Evolutionary conservation across 176 grass and related monocot genomes (phyloP).

Genomic region (Aegilops longissima): DNA sequence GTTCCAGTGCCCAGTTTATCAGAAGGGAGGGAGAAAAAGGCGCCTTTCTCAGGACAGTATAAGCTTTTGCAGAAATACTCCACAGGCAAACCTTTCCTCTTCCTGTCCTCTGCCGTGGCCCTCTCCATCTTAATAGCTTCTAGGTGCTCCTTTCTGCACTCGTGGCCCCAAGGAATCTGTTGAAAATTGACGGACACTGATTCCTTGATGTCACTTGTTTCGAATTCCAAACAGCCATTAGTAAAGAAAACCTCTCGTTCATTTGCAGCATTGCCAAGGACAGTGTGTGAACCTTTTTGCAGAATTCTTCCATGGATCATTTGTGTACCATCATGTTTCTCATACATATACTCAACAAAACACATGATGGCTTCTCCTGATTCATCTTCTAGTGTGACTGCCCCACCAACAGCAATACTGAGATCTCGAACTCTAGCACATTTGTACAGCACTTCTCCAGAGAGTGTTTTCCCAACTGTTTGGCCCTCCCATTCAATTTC

Average conservation of each 20-base stretch:
- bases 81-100: conserved; percentile 50
- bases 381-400: conserved; percentile 52
- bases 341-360: conserved; percentile 67
- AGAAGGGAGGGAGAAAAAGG: conserved; percentile 56
- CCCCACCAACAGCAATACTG: conserved; percentile 39
- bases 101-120: conserved; percentile 57
- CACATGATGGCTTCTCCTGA: conserved; percentile 45
- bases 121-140: conserved; percentile 42
- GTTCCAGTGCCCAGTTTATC: conserved; percentile 58
- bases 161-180: conserved; percentile 40
- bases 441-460: conserved; percentile 57
- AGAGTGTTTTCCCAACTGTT: conserved; percentile 42
- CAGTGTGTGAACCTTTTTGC: conserved; percentile 48
- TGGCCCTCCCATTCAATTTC: conserved; percentile 53
- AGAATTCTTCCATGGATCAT: conserved; percentile 65
- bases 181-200: conserved; percentile 52
- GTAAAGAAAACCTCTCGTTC: conserved; percentile 68
- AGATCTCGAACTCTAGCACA: conserved; percentile 38
- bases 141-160: conserved; percentile 51
- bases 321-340: conserved; percentile 54
- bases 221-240: conserved; percentile 61
- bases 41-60: conserved; percentile 66
- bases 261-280: conserved; percentile 84
- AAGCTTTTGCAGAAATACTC: conserved; percentile 70
- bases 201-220: conserved; percentile 55